Conservation (phyloP, 805 yeast genomes). For the Myxozyma nipponensis region DNA sequence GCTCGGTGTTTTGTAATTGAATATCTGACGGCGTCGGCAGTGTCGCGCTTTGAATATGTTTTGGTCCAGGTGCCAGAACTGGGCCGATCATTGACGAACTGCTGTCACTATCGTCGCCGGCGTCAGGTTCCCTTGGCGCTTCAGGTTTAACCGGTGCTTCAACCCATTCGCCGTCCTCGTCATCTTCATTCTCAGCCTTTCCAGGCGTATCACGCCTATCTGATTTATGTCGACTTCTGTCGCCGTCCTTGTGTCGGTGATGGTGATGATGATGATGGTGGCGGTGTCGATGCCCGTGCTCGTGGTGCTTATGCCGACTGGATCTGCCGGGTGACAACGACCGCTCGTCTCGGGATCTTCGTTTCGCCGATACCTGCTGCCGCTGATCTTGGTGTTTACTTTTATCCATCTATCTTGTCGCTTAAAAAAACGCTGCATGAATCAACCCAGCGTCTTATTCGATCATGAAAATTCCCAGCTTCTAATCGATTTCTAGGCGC, state of each 20-base stretch:
- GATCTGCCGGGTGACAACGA: not conserved
- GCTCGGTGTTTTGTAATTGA: conserved; percentile 8
- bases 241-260: not conserved
- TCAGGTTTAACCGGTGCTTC: conserved; percentile 1
- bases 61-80: conserved; percentile 3
- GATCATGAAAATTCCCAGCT: no score
- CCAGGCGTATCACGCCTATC: not conserved
- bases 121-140: not conserved
- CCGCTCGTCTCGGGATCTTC: no score
- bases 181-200: conserved; percentile 3
- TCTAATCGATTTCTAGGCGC: no score
- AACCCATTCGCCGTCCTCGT: conserved; percentile 9
- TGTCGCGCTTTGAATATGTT: conserved; percentile 12
- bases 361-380: no score
- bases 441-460: no score
- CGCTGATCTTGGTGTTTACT: no score
- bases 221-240: not conserved
- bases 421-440: no score
- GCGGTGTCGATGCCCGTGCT: not conserved
- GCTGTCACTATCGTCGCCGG: not conserved
- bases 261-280: not conserved
- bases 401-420: no score
- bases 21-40: conserved; percentile 16
- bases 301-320: not conserved
- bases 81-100: conserved; percentile 19